Percentiles rank a stretch among this genome's conserved stretches.
Conservation (phyloP, 2,329 filamentous ascomycete genomes). For the Ophiostoma perfectum region DNA sequence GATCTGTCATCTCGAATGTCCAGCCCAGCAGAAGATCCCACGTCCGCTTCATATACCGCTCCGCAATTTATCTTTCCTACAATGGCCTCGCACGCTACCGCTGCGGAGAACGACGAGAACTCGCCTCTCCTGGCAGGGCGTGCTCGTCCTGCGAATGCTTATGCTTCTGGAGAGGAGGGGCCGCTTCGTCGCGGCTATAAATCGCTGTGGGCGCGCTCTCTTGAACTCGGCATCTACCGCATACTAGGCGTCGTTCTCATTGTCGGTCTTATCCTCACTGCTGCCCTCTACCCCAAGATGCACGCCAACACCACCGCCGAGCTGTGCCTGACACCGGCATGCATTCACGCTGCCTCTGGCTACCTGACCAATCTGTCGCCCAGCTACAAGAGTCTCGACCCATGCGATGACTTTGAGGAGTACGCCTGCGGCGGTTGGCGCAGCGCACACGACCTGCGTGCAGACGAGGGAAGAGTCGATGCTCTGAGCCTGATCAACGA, state of each 20-base stretch:
- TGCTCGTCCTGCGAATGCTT: constrained; percentile 1
- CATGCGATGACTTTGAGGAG: constrained; percentile 64
- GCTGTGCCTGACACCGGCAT: constrained; percentile 54
- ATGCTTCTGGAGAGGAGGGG: neutral
- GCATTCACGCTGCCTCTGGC: constrained; percentile 57
- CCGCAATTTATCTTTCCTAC: constrained; percentile 8
- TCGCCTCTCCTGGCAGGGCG: constrained; percentile 16
- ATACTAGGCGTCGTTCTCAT: constrained; percentile 5
- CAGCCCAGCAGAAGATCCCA: neutral
- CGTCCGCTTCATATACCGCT: neutral
- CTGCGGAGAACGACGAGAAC: constrained; percentile 11
- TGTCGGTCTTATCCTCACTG: constrained; percentile 15
- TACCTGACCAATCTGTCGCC: constrained; percentile 58
- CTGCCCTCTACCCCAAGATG: constrained; percentile 16
- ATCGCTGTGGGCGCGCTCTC: constrained; percentile 1
- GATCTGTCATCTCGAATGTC: constrained; percentile 4
- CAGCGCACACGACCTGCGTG: constrained; percentile 57
- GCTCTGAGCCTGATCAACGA: constrained; percentile 58
- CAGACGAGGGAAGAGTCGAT: constrained; percentile 57
- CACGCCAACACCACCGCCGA: constrained; percentile 23
- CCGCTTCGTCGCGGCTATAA: constrained; percentile 15
- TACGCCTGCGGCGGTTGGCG: constrained; percentile 64
- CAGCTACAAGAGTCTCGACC: constrained; percentile 55
- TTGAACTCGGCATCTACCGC: constrained; percentile 12
- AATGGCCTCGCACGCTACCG: constrained; percentile 3